Evolutionary conservation across 2,329 filamentous ascomycete species (phyloP), one percentile per base, ranked within the genome.

Genomic region (Xylaria sp.): DNA sequence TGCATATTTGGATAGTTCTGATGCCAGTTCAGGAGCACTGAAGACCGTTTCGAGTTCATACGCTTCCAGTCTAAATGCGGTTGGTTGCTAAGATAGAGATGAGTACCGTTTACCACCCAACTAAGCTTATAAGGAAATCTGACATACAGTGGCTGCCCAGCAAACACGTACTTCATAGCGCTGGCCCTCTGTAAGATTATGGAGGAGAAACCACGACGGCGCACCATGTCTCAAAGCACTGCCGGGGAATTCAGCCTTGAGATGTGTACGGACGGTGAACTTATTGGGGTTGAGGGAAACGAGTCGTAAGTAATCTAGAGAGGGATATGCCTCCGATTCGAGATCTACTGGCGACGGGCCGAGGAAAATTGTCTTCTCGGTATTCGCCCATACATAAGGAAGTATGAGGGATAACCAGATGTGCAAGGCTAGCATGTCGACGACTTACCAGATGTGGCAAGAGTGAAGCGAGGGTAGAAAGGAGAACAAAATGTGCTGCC

Each of bases 151-250:
- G 45, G 96, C 96, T 67, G 93, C 86, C 94, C 95, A 99, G 81
- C 95, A 98, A 66, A 97, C 85, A 61, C 96, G 89, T 55, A 97
- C 86, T 82, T 99, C 96, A 83, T 98, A 97, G 71, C 94, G 87
- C 75, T 91, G 90, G 11, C 88, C 87, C 39, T 88, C 85, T n/a
- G 80, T 84, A 61, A 99, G 83, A 38, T 85, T 81, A 63, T 91
- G 86, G 5, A 99, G 86, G 7, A 95, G 81, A 72, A 94, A 87
- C 96, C 96, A 98, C 31, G 91, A 90, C 58, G 89, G 83, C 11
- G 83, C 80, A 7, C 92, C 93, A 13, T 82, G 77, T 10, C 84
- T 84, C 33, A 79, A 76, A 1, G 81, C 76, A 7, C 81, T 73
- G 6, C 81, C 85, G 11, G 93, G 89, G 76, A 97, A 96, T 15